Percentiles rank a stretch among this genome's conserved stretches.
Conservation (phyloP, 371 early-diverging fungal species). For the Haplosporangium sp. region DNA sequence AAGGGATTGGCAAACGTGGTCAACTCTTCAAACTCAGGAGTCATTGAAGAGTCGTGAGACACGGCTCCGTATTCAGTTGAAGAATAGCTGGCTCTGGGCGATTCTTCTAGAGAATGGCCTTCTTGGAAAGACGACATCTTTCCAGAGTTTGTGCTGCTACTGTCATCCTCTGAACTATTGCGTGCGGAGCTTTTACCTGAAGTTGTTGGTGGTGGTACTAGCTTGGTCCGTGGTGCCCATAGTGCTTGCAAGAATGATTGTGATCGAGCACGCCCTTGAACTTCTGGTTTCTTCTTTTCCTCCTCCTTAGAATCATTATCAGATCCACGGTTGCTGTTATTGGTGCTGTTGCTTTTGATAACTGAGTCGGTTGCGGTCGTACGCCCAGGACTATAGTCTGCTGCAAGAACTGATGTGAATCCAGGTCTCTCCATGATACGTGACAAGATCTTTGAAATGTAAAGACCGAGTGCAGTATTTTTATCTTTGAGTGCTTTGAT, state of each 20-base stretch:
- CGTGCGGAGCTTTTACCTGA: slow-evolving; percentile 27
- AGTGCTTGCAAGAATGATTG: slow-evolving; percentile 26
- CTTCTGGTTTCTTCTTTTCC: slow-evolving; percentile 10
- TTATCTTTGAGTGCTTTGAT: slow-evolving; percentile 63
- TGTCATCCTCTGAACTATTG: slow-evolving; percentile 45
- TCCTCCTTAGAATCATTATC: slow-evolving; percentile 25
- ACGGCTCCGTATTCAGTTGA: slow-evolving; percentile 30
- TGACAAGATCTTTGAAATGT: slow-evolving; percentile 74
- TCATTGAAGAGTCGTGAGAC: slow-evolving; percentile 8
- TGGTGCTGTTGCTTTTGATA: slow-evolving; percentile 14
- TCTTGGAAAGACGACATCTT: slow-evolving; percentile 38
- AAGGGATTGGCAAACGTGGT: slow-evolving; percentile 49
- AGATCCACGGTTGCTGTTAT: slow-evolving; percentile 13
- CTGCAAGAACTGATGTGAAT: slow-evolving; percentile 44
- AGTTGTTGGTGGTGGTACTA: slow-evolving; percentile 7
- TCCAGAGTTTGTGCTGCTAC: slow-evolving; percentile 16
- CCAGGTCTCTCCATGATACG: slow-evolving; percentile 53
- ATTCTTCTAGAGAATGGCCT: slow-evolving; percentile 37
- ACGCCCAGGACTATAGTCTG: slow-evolving; percentile 44
- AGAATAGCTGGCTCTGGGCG: slow-evolving; percentile 42
- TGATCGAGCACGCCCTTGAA: slow-evolving; percentile 33
- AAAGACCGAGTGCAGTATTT: slow-evolving; percentile 70
- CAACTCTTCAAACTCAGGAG: slow-evolving; percentile 35
- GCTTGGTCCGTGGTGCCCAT: slow-evolving; percentile 14
- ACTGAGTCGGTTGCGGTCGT: slow-evolving; percentile 20